A percentile compares a stretch with the other conserved stretches of the same genome.
Evolutionary conservation across 2,329 filamentous ascomycete genomes (phyloP).

Genomic region (Claviceps maximensis): DNA sequence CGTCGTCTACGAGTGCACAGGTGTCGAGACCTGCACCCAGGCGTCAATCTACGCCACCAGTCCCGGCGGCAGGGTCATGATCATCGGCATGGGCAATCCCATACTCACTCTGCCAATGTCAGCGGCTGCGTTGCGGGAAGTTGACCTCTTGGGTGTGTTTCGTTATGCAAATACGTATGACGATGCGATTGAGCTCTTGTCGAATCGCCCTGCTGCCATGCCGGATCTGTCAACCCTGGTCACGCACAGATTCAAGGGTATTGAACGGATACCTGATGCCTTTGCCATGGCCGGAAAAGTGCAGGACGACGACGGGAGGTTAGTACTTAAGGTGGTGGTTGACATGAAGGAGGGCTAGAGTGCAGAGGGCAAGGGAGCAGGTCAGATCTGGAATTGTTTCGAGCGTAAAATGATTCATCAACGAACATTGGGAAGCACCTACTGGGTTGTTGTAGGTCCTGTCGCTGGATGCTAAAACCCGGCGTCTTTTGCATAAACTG

Average conservation of each 20-base stretch:
- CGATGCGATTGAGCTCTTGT: slow-evolving; percentile 35
- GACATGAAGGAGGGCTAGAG: slow-evolving; percentile 16
- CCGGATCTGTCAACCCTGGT: slow-evolving; percentile 55
- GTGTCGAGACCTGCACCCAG: slow-evolving; percentile 64
- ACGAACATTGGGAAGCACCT: neutral
- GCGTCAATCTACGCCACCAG: slow-evolving; percentile 57
- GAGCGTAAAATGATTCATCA: no score
- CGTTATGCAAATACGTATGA: slow-evolving; percentile 66
- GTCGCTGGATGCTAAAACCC: no score
- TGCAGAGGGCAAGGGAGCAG: no score
- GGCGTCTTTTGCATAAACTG: no score
- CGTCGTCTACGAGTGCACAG: slow-evolving; percentile 66
- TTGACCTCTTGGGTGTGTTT: slow-evolving; percentile 60
- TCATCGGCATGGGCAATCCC: slow-evolving; percentile 62
- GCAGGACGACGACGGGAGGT: slow-evolving; percentile 52
- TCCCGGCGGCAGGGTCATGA: slow-evolving; percentile 55
- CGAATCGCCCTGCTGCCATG: slow-evolving; percentile 35
- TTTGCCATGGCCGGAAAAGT: slow-evolving; percentile 62
- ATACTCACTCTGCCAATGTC: slow-evolving; percentile 57
- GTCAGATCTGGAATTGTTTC: no score
- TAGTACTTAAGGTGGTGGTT: slow-evolving; percentile 64
- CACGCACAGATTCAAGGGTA: slow-evolving; percentile 55
- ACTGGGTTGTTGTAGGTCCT: neutral
- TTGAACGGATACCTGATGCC: slow-evolving; percentile 49
- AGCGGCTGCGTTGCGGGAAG: slow-evolving; percentile 53